Evolutionary conservation across 441 rosid species (phyloP).

Genomic region (Gossypium schwendimanii): DNA sequence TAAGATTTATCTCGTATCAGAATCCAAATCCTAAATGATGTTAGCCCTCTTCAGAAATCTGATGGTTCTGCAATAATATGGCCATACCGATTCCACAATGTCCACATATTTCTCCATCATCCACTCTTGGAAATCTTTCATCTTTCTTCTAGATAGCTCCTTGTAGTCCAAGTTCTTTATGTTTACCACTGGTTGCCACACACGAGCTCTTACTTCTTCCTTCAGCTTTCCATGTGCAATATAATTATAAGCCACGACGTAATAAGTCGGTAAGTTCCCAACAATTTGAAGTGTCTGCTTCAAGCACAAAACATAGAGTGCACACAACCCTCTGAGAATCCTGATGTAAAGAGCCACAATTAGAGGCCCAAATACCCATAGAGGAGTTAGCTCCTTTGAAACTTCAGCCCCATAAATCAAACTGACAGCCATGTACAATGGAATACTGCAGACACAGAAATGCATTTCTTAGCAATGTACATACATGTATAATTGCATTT

Average conservation of each 20-base stretch:
- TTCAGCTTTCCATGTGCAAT: slow-evolving; percentile 58
- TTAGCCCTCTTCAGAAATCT: slow-evolving; percentile 89
- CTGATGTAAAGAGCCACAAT: slow-evolving; percentile 53
- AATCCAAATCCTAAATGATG: slow-evolving; percentile 37
- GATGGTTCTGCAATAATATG: slow-evolving; percentile 81
- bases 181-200: slow-evolving; percentile 50
- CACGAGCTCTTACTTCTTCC: slow-evolving; percentile 35
- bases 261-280: slow-evolving; percentile 24
- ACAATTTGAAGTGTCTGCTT: slow-evolving; percentile 48
- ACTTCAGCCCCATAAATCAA: slow-evolving; percentile 57
- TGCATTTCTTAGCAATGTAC: slow-evolving; percentile 5
- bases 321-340: slow-evolving; percentile 57
- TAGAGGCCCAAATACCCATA: slow-evolving; percentile 44
- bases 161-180: slow-evolving; percentile 61
- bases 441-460: slow-evolving; percentile 42
- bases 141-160: slow-evolving; percentile 45
- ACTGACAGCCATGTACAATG: slow-evolving; percentile 58
- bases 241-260: slow-evolving; percentile 38
- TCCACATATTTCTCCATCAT: slow-evolving; percentile 67
- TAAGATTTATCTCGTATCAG: not conserved
- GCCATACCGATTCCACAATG: slow-evolving; percentile 86
- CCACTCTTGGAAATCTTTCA: slow-evolving; percentile 60
- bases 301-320: slow-evolving; percentile 74
- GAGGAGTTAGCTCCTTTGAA: slow-evolving; percentile 69
- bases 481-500: not conserved